Evolutionary conservation across 768 basidiomycete species (phyloP).

Genomic region (Hygrocybe coccinea): DNA sequence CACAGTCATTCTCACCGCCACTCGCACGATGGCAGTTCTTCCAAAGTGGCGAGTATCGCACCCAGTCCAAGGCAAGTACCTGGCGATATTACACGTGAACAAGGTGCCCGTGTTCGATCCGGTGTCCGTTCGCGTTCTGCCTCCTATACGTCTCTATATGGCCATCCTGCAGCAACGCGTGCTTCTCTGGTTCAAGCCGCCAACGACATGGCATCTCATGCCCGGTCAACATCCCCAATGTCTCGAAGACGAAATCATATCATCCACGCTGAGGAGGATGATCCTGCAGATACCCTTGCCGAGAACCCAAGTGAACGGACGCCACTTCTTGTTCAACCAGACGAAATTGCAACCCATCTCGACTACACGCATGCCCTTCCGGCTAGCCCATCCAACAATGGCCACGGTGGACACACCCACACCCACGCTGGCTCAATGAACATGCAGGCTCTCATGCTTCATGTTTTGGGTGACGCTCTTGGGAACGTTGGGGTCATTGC

Average conservation of each 20-base stretch:
- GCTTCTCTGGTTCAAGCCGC: conserved; percentile 78
- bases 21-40: conserved; percentile 34
- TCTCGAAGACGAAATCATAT: conserved; percentile 15
- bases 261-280: conserved; percentile 9
- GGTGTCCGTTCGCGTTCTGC: conserved; percentile 35
- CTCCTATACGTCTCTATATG: conserved; percentile 61
- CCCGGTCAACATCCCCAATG: conserved; percentile 45
- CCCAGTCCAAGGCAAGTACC: conserved; percentile 19
- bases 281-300: conserved; percentile 10
- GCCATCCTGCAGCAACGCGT: conserved; percentile 67
- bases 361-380: conserved; percentile 6
- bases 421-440: conserved; percentile 81
- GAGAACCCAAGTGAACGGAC: conserved; percentile 33
- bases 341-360: conserved; percentile 10
- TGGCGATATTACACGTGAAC: conserved; percentile 29
- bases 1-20: conserved; percentile 65
- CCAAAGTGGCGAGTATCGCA: conserved; percentile 39
- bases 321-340: conserved; percentile 34
- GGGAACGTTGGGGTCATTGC: conserved; percentile 98
- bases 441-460: conserved; percentile 92
- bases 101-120: conserved; percentile 1
- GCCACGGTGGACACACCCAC: conserved; percentile 30
- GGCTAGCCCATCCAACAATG: conserved; percentile 19
- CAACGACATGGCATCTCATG: conserved; percentile 61
- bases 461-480: conserved; percentile 94